Percentiles rank a stretch among this genome's conserved stretches.
phyloP scores from a whole-genome alignment of 2,329 filamentous ascomycete species.

The Colletotrichum paranaense region DNA sequence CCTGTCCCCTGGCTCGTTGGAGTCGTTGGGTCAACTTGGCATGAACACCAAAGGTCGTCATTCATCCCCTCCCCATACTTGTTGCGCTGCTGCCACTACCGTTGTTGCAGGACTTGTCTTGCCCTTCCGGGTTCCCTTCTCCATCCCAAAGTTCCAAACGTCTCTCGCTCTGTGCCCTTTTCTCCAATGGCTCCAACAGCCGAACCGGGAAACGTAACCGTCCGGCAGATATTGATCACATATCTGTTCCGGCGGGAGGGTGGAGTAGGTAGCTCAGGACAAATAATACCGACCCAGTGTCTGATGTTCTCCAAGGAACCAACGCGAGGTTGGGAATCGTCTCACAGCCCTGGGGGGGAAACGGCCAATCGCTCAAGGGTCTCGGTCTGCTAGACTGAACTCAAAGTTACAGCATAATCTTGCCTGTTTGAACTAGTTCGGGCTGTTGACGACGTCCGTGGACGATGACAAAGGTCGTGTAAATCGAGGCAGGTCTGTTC shows the following conservation, averaged over 20 bases:
- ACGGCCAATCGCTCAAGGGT: neutral
- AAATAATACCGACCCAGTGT: neutral
- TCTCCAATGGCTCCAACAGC: neutral
- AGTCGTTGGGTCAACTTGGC: neutral
- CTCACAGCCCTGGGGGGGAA: neutral
- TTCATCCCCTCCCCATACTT: neutral
- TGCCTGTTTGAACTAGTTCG: neutral
- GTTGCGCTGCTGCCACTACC: neutral
- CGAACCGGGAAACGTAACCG: too few relatives aligned
- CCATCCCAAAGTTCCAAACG: neutral
- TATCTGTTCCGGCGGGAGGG: neutral
- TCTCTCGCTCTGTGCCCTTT: neutral
- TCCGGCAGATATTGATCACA: neutral
- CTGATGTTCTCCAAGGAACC: neutral
- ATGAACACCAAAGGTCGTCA: neutral
- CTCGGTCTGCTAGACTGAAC: conserved; percentile 14
- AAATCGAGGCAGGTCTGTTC: neutral
- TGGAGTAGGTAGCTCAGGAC: neutral
- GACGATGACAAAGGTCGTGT: neutral
- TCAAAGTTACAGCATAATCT: conserved; percentile 7
- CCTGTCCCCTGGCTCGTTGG: neutral
- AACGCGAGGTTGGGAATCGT: neutral
- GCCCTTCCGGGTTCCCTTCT: neutral
- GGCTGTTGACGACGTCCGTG: neutral
- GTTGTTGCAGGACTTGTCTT: neutral